Percentiles rank a stretch among this genome's conserved stretches.
Conservation (phyloP, 2,329 filamentous ascomycete species). For the Onygenales sp. region DNA sequence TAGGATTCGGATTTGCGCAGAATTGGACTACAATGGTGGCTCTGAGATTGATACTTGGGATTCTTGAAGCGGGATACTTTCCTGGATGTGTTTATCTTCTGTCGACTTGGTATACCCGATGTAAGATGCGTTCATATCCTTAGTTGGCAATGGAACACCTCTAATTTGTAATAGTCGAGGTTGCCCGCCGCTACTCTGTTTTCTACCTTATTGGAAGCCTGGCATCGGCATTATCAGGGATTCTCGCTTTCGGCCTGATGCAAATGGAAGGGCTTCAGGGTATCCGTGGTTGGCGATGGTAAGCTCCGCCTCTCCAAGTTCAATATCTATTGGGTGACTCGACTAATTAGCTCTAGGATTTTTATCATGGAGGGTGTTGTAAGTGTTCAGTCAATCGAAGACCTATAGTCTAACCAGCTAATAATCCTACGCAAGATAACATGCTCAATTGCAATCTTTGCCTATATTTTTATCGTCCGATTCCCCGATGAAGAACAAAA, state of each 20-base stretch:
- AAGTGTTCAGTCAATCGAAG: background rate
- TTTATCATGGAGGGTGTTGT: constrained; percentile 11
- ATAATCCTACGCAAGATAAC: constrained; percentile 4
- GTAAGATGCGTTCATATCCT: constrained; percentile 31
- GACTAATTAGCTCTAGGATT: constrained; percentile 5
- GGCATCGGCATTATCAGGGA: constrained; percentile 33
- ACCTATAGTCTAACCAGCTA: background rate
- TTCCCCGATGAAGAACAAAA: constrained; percentile 9
- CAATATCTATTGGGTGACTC: background rate
- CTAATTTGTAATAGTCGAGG: constrained; percentile 14
- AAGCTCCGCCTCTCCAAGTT: background rate
- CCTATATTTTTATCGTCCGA: constrained; percentile 6
- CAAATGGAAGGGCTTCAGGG: constrained; percentile 19
- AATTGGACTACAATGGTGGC: constrained; percentile 45
- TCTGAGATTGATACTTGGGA: constrained; percentile 50
- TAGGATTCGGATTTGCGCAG: constrained; percentile 52
- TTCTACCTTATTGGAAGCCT: constrained; percentile 38
- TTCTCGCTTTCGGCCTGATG: constrained; percentile 26
- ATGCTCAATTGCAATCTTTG: constrained; percentile 5
- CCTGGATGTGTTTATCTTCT: constrained; percentile 58
- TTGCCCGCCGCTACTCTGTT: constrained; percentile 31
- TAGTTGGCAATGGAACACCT: background rate
- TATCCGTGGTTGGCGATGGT: constrained; percentile 19
- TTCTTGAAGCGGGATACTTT: constrained; percentile 57
- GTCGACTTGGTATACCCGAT: constrained; percentile 59